Evolutionary conservation across 345 rosid genomes (phyloP).

Genomic region (Rhodamnia rubescens): DNA sequence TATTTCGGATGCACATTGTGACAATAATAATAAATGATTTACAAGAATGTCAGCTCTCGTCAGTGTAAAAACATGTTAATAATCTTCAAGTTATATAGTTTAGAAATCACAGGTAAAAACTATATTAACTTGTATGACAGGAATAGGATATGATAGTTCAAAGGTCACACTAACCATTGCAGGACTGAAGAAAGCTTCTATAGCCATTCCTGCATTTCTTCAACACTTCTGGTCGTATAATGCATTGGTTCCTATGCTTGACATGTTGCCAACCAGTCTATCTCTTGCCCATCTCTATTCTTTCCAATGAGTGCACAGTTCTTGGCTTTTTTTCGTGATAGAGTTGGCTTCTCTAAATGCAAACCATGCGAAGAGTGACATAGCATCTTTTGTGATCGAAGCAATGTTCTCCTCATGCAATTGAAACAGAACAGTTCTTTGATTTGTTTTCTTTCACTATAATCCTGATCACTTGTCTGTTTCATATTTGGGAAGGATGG

Average conservation of each 20-base stretch:
- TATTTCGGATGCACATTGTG: not conserved
- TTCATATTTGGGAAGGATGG: conserved; percentile 33
- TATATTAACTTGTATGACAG: not conserved
- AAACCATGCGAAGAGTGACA: not conserved
- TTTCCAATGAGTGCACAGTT: not conserved
- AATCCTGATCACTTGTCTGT: not conserved
- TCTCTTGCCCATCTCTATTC: not conserved
- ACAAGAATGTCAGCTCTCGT: not conserved
- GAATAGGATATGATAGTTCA: not conserved
- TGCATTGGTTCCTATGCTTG: not conserved
- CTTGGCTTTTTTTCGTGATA: not conserved
- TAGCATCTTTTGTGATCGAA: not conserved
- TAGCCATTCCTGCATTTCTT: not conserved
- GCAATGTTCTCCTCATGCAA: not conserved
- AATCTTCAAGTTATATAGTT: not conserved
- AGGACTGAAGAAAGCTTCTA: not conserved
- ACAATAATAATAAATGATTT: not conserved
- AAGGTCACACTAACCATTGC: not conserved
- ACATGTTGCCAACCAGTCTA: not conserved
- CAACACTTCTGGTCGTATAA: not conserved
- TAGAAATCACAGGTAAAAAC: not conserved
- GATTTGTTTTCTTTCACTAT: not conserved
- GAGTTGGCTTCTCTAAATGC: not conserved
- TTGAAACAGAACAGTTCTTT: not conserved
- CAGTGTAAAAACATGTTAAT: not conserved